phyloP scores from a whole-genome alignment of 2,329 filamentous ascomycete genomes.

The Fonsecaea nubica region DNA sequence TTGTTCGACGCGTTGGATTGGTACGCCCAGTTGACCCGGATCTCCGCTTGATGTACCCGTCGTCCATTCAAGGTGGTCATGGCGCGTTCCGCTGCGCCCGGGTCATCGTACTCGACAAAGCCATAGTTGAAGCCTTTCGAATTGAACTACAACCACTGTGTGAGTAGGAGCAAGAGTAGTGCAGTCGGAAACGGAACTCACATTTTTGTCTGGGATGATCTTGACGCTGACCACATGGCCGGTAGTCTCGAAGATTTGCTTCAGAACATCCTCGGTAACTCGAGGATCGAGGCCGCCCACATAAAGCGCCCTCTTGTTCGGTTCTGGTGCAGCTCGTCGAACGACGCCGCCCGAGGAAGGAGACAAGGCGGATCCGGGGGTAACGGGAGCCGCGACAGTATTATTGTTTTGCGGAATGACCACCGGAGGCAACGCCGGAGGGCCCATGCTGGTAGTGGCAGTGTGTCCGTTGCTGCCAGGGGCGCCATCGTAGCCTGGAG shows the following conservation, averaged over 20 bases:
- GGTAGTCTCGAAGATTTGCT: constrained; percentile 98
- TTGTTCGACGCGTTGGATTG: constrained; percentile 94
- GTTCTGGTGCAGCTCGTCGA: constrained; percentile 91
- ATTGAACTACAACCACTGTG: constrained; percentile 56
- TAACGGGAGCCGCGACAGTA: constrained; percentile 89
- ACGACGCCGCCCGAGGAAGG: constrained; percentile 82
- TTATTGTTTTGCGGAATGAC: constrained; percentile 96
- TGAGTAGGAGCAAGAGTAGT: background rate
- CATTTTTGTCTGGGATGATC: constrained; percentile 99
- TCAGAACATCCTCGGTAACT: constrained; percentile 93
- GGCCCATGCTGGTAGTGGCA: constrained; percentile 67
- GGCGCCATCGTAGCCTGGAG: constrained; percentile 76
- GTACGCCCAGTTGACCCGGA: constrained; percentile 99
- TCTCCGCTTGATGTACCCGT: constrained; percentile 95
- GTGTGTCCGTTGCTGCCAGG: constrained; percentile 68
- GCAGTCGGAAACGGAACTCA: constrained; percentile 60
- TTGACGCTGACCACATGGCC: constrained; percentile 98
- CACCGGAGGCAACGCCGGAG: constrained; percentile 81
- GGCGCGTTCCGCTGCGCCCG: constrained; percentile 91
- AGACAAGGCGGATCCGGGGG: constrained; percentile 81
- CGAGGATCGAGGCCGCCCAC: constrained; percentile 93
- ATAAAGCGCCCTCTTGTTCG: constrained; percentile 97
- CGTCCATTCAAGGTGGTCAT: constrained; percentile 97
- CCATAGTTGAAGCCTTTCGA: constrained; percentile 98
- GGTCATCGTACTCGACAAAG: constrained; percentile 98